Percentiles rank a stretch among this genome's conserved stretches.
Evolutionary conservation across 257 asterid species (phyloP).

Genomic region (Forsythia suspensa): DNA sequence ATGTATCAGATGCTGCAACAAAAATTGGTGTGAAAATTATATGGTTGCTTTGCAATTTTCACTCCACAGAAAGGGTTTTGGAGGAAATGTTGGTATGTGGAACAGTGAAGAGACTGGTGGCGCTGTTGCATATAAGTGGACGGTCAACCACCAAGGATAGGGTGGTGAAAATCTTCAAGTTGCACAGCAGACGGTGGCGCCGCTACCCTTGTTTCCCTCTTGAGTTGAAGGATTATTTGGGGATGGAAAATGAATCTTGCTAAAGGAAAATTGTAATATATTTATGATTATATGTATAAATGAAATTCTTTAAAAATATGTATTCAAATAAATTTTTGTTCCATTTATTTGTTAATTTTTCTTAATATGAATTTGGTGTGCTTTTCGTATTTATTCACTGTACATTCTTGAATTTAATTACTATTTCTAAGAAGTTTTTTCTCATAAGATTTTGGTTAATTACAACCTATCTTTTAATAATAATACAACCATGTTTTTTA

Average conservation of each 20-base stretch:
- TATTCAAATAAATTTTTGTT: not conserved
- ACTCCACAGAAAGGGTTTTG: conserved; percentile 65
- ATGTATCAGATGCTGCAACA: conserved; percentile 49
- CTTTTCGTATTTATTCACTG: too few relatives aligned
- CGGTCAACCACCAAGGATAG: conserved; percentile 52
- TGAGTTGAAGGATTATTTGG: conserved; percentile 58
- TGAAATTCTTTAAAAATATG: too few relatives aligned
- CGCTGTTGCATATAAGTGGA: conserved; percentile 53
- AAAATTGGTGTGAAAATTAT: conserved; percentile 63
- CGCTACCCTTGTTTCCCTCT: conserved; percentile 72
- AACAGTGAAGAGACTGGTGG: conserved; percentile 64
- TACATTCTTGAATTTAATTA: too few relatives aligned
- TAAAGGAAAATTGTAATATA: not conserved
- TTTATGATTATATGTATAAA: too few relatives aligned
- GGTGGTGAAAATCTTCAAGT: conserved; percentile 57
- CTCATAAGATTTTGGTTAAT: not conserved
- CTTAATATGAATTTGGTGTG: too few relatives aligned
- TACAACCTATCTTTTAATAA: not conserved
- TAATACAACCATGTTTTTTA: not conserved
- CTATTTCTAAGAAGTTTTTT: not conserved
- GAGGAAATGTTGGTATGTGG: conserved; percentile 81
- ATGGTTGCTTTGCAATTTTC: conserved; percentile 61
- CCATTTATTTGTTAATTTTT: not conserved
- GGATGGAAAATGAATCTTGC: conserved; percentile 36
- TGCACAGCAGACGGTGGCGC: conserved; percentile 72